phyloP scores from a whole-genome alignment of 176 grass and related monocot species.

The Rhipidocladum racemiflorum region DNA sequence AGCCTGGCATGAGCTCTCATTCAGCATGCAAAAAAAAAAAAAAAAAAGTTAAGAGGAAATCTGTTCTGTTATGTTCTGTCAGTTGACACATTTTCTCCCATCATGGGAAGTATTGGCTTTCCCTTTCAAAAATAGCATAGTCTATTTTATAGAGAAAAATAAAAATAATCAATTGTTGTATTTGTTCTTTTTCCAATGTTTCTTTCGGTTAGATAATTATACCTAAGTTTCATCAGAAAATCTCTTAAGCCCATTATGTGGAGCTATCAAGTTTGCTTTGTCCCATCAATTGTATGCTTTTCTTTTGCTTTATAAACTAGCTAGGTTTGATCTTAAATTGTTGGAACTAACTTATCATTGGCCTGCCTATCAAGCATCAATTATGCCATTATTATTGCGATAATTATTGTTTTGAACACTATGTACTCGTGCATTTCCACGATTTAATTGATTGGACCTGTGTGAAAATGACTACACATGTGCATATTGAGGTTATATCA shows the following conservation, averaged over 20 bases:
- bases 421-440: conserved; percentile 34
- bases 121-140: background rate
- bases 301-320: conserved; percentile 56
- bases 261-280: conserved; percentile 50
- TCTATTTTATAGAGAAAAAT: background rate
- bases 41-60: conserved; percentile 32
- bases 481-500: background rate
- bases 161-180: background rate
- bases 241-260: conserved; percentile 33
- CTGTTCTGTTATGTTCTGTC: conserved; percentile 24
- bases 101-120: background rate
- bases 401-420: conserved; percentile 52
- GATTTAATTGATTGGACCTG: conserved; percentile 35
- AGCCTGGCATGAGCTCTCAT: conserved; percentile 20
- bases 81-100: conserved; percentile 17
- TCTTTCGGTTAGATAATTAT: conserved; percentile 25
- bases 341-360: conserved; percentile 60
- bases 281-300: conserved; percentile 37
- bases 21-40: conserved; percentile 22
- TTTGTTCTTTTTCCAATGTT: conserved; percentile 14
- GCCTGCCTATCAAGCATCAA: conserved; percentile 46
- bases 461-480: conserved; percentile 21
- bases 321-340: conserved; percentile 43
- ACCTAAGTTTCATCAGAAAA: conserved; percentile 36
- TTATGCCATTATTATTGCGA: conserved; percentile 41